phyloP scores from a whole-genome alignment of 2,329 filamentous ascomycete genomes.

The Ophiocordyceps camponoti-leonardi region DNA sequence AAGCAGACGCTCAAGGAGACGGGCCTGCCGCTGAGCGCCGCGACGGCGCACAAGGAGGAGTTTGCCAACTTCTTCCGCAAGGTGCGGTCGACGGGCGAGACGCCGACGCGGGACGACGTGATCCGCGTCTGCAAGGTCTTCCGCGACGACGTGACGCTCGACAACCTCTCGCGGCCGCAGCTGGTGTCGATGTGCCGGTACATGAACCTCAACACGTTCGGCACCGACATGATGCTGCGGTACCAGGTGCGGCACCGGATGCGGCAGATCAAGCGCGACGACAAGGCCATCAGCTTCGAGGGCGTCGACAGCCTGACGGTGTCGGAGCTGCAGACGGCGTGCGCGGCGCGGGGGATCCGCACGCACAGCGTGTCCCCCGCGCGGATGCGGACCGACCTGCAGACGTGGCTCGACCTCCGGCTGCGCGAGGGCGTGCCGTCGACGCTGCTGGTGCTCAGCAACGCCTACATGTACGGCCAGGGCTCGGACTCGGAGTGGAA shows the following conservation, averaged over 20 bases:
- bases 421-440: conserved; percentile 92
- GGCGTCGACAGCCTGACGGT: conserved; percentile 90
- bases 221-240: conserved; percentile 92
- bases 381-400: conserved; percentile 72
- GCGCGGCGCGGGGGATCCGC: conserved; percentile 78
- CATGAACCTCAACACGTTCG: conserved; percentile 94
- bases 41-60: conserved; percentile 79
- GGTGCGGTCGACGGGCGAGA: conserved; percentile 77
- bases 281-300: conserved; percentile 84
- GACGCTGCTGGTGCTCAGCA: conserved; percentile 86
- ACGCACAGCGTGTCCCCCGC: conserved; percentile 85
- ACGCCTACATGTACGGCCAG: conserved; percentile 92
- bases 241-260: conserved; percentile 96
- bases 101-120: conserved; percentile 74
- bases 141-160: conserved; percentile 90
- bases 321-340: conserved; percentile 79
- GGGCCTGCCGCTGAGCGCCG: conserved; percentile 71
- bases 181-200: conserved; percentile 96
- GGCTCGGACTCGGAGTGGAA: conserved; percentile 74
- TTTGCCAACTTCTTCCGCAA: conserved; percentile 97
- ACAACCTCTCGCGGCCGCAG: conserved; percentile 91
- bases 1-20: conserved; percentile 80
- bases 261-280: conserved; percentile 98
- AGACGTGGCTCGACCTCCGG: conserved; percentile 86
- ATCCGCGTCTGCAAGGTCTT: conserved; percentile 99